Evolutionary conservation across 2,329 filamentous ascomycete species (phyloP).

Genomic region (Cladosporium sp.): DNA sequence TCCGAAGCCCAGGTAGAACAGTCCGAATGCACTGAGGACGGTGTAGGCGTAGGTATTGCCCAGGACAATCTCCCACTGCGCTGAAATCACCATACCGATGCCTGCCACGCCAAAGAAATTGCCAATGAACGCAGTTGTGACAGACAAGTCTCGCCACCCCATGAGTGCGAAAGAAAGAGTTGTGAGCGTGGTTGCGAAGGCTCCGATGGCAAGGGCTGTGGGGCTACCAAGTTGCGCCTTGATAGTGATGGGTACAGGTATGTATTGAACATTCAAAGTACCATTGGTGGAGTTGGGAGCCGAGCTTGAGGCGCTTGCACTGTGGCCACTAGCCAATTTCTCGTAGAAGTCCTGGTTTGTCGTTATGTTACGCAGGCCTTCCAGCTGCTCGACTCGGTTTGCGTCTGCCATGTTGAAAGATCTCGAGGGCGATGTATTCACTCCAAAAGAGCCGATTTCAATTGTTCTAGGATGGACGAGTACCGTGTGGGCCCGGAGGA

Average conservation of each 20-base stretch:
- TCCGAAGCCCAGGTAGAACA: slow-evolving; percentile 54
- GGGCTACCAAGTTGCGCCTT: slow-evolving; percentile 34
- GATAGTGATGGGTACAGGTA: slow-evolving; percentile 35
- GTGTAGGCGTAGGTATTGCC: slow-evolving; percentile 57
- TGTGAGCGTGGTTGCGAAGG: slow-evolving; percentile 56
- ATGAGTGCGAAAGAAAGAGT: slow-evolving; percentile 57
- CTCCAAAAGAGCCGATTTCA: neutral
- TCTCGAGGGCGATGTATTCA: too few relatives aligned
- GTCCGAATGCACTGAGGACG: slow-evolving; percentile 56
- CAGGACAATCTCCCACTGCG: slow-evolving; percentile 56
- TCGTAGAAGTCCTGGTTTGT: slow-evolving; percentile 32
- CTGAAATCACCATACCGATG: slow-evolving; percentile 55
- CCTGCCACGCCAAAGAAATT: slow-evolving; percentile 57
- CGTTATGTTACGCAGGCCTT: slow-evolving; percentile 30
- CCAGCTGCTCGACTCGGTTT: slow-evolving; percentile 32
- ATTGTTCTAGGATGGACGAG: neutral
- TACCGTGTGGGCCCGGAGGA: neutral
- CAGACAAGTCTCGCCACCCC: slow-evolving; percentile 55
- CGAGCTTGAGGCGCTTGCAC: slow-evolving; percentile 20
- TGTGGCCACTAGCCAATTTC: slow-evolving; percentile 31
- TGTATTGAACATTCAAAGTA: slow-evolving; percentile 21
- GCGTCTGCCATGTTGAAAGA: slow-evolving; percentile 25
- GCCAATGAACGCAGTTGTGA: slow-evolving; percentile 54
- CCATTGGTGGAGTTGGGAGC: neutral
- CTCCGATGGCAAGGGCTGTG: slow-evolving; percentile 54